Evolutionary conservation across 2,329 filamentous ascomycete genomes (phyloP), one percentile per base, ranked within the genome.

Genomic region (Sporothrix curviconia): DNA sequence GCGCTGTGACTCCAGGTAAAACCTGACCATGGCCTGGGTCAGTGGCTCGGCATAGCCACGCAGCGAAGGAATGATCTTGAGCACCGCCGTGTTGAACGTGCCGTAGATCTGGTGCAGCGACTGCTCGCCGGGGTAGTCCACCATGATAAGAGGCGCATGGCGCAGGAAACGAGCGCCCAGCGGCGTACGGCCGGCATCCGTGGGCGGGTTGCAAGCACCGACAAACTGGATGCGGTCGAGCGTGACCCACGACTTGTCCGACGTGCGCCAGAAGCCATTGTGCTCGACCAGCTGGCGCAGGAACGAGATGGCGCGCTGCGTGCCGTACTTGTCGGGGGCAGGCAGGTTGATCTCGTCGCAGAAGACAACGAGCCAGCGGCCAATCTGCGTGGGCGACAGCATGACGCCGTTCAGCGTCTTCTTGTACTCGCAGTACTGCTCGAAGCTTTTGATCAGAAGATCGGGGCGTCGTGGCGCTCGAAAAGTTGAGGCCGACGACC

Each of bases 301-400:
- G 81, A 99, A 99, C 6, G 94, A 95, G 63, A 99, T 99, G 34
- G 94, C 94, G 61, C 94, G 86, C 71, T 99, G 94, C 1, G 95
- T 99, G 56, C 92, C 92, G 70, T 99, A 99, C 66, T 91, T 92
- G 74, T 99, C 94, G 3, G 94, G 94, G 4, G 94, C 92, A 7
- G 94, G 94, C 78, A 99, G 80, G 73, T 99, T 99, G 76, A 99
- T 99, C 71, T 99, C 94, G 70, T 99, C 94, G 67, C 94, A 99
- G 80, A 99, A 99, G 61, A 99, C 84, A 46, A 99, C 92, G 37
- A 99, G 81, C 94, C 94, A 99, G 64, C 92, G 87, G 22, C 94
- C 94, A 65, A 99, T 95, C 70, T 99, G 95, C 7, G 88, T 95
- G 0, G 94, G 94, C 24, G 92, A 95, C 63, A 99, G 87, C 66